Evolutionary conservation across 345 rosid species (phyloP), one percentile per base, ranked within the genome.

Genomic region (Sapria himalayana): DNA sequence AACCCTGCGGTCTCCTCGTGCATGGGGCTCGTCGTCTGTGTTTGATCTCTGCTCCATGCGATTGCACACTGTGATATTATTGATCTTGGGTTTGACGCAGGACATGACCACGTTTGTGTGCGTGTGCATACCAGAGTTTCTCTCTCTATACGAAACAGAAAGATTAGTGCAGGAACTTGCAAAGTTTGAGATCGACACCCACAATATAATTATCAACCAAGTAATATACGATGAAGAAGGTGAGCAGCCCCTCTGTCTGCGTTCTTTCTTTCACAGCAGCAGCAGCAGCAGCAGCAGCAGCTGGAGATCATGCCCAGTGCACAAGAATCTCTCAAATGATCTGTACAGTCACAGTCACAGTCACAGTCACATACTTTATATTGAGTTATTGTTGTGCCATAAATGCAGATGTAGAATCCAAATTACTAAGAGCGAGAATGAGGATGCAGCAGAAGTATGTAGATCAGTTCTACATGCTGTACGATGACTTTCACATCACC

Each of bases 101-200:
- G 95, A 91, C 59, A 43, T 91, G 78, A 91, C 99, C 37, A 91
- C 95, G 8, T 91, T 91, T 27, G 61, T 84, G 45, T 91, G 99
- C 39, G 93, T 91, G 41, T 91, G 99, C 77, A 84, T 91, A 45
- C 99, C 96, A 3, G 99, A 91, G 71, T 91, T 91, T 66, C 79
- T 91, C 43, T 91, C 96, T 52, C 92, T 84, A 18, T 84, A 84
- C 37, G 99, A 91, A 73, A 91, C 93, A 14, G 96, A 91, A 62
- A 80, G 99, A 62, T 56, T 91, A 51, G 96, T 91, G 44, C 96
- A 91, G 69, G 99, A 91, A 64, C 96, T 91, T 51, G 65, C 99
- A 50, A 91, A 84, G 61, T 84, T 91, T 37, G 99, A 91, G 72
- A 91, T 91, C 4, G 96, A 91, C 52, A 73, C 99, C 3, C 99